Evolutionary conservation across 2,329 filamentous ascomycete species (phyloP), one percentile per base, ranked within the genome.

Genomic region (Fusarium bulbicola): DNA sequence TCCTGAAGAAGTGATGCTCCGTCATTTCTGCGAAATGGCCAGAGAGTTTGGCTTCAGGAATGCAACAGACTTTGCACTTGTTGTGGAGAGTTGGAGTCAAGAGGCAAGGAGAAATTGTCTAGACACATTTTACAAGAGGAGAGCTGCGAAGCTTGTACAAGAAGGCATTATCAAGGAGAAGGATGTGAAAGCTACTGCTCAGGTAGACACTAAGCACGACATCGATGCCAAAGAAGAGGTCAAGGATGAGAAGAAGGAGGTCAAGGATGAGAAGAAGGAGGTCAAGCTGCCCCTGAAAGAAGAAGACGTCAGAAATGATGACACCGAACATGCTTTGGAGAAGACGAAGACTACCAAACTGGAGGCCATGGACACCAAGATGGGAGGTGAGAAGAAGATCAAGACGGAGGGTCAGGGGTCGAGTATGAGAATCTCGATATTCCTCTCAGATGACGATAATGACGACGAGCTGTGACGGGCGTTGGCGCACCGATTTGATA

Each of bases 1-100:
- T 0, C 92, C 93, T 0, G 85, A 88, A 59, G 89, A 92, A 14
- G 93, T 98, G 14, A 90, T 90, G 82, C 87, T 88, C 59, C 88
- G 95, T 24, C 95, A 98, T 78, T 97, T 99, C 78, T 97, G 95
- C 82, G 92, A 91, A 32, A 97, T 98, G 93, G 94, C 95, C 3
- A 88, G 86, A 76, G 89, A 90, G 61, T 93, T 94, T 80, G 94
- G 93, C 2, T 97, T 94, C 79, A 85, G 87, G 3, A 92, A 89
- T 79, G 91, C 92, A 3, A 93, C 91, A 0, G 92, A 96, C 69
- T 98, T 98, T 86, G 96, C 95, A 7, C 84, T 98, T 42, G 90
- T 95, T 20, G 95, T 98, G 7, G 96, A 98, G 82, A 89, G 91
- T 20, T 97, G 95, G 93, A 97, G 93, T 50, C 93, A 95, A 80